phyloP scores from a whole-genome alignment of 2,329 filamentous ascomycete genomes.

The Ceratocystis albifundus region DNA sequence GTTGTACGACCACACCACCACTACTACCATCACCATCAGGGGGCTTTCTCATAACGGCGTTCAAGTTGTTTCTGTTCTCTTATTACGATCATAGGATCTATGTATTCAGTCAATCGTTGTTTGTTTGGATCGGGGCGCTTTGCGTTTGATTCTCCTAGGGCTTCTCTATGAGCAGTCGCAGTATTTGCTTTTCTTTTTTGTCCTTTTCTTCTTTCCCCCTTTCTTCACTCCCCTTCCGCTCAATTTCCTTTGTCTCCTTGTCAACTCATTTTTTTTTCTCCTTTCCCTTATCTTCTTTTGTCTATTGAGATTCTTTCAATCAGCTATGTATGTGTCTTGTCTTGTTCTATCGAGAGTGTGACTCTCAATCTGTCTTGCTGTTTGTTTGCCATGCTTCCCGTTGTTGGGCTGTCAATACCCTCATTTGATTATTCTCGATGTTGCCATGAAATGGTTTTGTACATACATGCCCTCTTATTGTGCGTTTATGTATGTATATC shows the following conservation, averaged over 20 bases:
- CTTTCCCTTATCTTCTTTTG: slow-evolving; percentile 14
- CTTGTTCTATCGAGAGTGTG: not conserved
- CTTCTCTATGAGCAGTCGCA: slow-evolving; percentile 21
- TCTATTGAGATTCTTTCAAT: slow-evolving; percentile 16
- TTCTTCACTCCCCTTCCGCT: not conserved
- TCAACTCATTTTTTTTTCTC: slow-evolving; percentile 8
- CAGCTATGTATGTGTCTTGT: not conserved
- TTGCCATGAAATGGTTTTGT: no score
- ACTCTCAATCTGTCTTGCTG: slow-evolving; percentile 7
- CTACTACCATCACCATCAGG: slow-evolving; percentile 3
- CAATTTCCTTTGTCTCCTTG: slow-evolving; percentile 19
- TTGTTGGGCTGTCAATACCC: not conserved
- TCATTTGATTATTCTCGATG: not conserved
- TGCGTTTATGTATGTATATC: no score
- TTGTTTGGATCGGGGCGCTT: slow-evolving; percentile 18
- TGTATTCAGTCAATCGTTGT: slow-evolving; percentile 22
- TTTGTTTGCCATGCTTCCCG: slow-evolving; percentile 8
- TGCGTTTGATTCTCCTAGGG: slow-evolving; percentile 19
- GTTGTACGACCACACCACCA: slow-evolving; percentile 20
- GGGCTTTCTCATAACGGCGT: slow-evolving; percentile 21
- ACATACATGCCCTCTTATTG: no score
- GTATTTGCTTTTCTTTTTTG: slow-evolving; percentile 18
- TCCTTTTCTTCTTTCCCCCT: slow-evolving; percentile 3
- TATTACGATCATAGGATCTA: slow-evolving; percentile 22
- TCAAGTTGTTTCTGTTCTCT: slow-evolving; percentile 22